phyloP scores from a whole-genome alignment of 306 rosid species.

The Benincasa hispida region DNA sequence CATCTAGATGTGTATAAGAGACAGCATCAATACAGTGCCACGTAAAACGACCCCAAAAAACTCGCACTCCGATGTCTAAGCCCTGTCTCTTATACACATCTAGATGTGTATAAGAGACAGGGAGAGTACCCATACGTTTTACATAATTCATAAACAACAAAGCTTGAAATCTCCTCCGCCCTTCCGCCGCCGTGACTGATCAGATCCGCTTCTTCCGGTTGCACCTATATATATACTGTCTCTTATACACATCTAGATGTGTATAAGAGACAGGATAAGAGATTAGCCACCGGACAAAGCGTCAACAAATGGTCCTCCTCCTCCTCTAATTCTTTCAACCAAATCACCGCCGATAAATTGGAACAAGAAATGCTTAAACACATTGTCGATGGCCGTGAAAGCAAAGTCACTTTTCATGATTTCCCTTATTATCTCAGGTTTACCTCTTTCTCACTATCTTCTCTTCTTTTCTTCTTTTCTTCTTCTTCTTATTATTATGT shows the following conservation, averaged over 20 bases:
- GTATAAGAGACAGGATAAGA: no score
- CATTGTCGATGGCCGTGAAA: conserved; percentile 59
- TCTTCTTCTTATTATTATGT: no score
- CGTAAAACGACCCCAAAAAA: conserved; percentile 20
- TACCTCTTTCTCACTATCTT: no score
- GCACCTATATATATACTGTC: background rate
- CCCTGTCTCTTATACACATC: no score
- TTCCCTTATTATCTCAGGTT: conserved; percentile 74
- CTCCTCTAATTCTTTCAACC: conserved; percentile 4
- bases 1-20: no score
- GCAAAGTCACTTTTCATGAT: conserved; percentile 59
- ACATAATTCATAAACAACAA: no score
- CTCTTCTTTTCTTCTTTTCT: no score
- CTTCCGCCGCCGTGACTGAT: background rate
- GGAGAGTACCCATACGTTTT: background rate
- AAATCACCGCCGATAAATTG: conserved; percentile 33
- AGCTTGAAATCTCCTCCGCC: background rate
- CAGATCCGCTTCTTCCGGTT: conserved; percentile 24
- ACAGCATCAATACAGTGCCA: conserved; percentile 30
- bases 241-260: no score
- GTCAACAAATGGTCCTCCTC: conserved; percentile 38
- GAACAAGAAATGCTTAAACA: conserved; percentile 58
- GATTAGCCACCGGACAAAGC: conserved; percentile 63
- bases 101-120: no score
- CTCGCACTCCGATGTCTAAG: background rate